Evolutionary conservation across 768 basidiomycete genomes (phyloP).

Genomic region (Pholiota conissans): DNA sequence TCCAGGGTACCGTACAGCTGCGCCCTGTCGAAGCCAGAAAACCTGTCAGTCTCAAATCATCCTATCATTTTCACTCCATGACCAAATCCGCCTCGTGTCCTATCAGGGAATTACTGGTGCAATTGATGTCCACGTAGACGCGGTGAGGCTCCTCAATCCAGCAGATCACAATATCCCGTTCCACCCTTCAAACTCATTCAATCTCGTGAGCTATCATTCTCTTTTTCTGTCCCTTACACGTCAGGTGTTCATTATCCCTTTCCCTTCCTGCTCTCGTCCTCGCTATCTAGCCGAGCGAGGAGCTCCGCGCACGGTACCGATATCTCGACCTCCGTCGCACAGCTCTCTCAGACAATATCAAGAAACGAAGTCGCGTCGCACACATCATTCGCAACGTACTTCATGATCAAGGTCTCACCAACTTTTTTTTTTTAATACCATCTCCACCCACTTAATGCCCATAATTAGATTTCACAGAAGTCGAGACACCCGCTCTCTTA

Average conservation of each 20-base stretch:
- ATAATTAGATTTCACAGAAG: constrained; percentile 80
- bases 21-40: constrained; percentile 65
- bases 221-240: constrained; percentile 11
- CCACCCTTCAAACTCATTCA: constrained; percentile 73
- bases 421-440: not conserved
- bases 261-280: no score
- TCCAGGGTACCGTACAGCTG: constrained; percentile 70
- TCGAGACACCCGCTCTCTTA: constrained; percentile 90
- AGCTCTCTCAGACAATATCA: constrained; percentile 74
- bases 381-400: constrained; percentile 73
- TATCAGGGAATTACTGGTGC: constrained; percentile 63
- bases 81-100: constrained; percentile 17
- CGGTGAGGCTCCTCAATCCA: constrained; percentile 76
- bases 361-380: constrained; percentile 80
- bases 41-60: constrained; percentile 45
- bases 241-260: constrained; percentile 5
- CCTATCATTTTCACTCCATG: constrained; percentile 17
- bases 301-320: constrained; percentile 81
- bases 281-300: constrained; percentile 72
- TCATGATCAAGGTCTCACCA: constrained; percentile 60
- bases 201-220: constrained; percentile 56
- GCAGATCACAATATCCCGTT: constrained; percentile 78
- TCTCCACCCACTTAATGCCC: not conserved
- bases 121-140: constrained; percentile 77
- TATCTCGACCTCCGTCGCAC: constrained; percentile 86